Evolutionary conservation across 805 yeast genomes (phyloP).

Genomic region (Monosporozyma siamensis): DNA sequence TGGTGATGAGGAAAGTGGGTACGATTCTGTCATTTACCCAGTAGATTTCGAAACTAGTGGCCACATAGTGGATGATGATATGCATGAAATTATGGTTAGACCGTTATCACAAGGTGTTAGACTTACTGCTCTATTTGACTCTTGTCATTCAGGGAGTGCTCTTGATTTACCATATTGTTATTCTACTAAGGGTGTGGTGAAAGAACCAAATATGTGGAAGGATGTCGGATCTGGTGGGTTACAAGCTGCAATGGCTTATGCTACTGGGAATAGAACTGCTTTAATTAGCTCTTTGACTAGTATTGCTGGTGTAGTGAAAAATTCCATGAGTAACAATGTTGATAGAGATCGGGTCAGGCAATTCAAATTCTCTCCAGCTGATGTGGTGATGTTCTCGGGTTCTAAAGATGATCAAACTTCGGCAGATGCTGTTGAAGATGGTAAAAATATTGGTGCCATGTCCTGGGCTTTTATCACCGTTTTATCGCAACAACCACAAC

Average conservation of each 20-base stretch:
- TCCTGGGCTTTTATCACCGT: conserved; percentile 68
- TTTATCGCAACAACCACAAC: conserved; percentile 49
- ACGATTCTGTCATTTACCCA: conserved; percentile 65
- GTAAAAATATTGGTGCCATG: conserved; percentile 75
- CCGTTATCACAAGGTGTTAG: conserved; percentile 66
- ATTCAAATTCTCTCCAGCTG: conserved; percentile 64
- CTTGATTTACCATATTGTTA: conserved; percentile 72
- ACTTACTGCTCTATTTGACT: conserved; percentile 71
- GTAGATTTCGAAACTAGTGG: conserved; percentile 62
- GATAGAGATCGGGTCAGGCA: conserved; percentile 39
- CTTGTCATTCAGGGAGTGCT: conserved; percentile 81
- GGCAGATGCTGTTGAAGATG: conserved; percentile 71
- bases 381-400: conserved; percentile 67
- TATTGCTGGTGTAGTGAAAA: conserved; percentile 35
- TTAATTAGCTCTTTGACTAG: conserved; percentile 37
- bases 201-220: conserved; percentile 70
- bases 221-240: conserved; percentile 64
- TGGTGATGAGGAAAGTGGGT: conserved; percentile 71
- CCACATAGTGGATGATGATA: conserved; percentile 60
- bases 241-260: conserved; percentile 49
- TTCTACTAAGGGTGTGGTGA: conserved; percentile 73
- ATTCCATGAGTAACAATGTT: conserved; percentile 32
- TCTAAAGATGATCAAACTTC: conserved; percentile 79
- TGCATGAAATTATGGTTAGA: conserved; percentile 63
- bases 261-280: conserved; percentile 43